Evolutionary conservation across 192 early-diverging fungal species (phyloP), one percentile per base, ranked within the genome.

Genomic region (Umbelopsis isabellina): DNA sequence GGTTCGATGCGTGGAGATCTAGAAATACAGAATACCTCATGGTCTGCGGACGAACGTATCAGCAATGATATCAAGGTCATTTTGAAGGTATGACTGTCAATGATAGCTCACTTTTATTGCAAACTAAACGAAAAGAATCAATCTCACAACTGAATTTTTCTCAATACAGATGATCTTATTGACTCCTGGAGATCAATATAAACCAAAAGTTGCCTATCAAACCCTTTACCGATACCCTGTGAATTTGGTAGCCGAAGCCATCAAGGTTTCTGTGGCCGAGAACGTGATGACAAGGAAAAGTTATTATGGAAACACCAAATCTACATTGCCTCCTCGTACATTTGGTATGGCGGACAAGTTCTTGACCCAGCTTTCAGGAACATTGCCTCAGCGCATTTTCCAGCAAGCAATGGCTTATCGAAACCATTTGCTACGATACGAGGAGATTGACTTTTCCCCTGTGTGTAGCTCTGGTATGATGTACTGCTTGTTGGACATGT

Each of bases 221-320:
- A 27, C 55, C 12, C 55, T 61, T 8, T 61, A 61, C 33, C 55
- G 55, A 61, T 61, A 61, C 30, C 55, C 55, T n/a, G 33, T 61
- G 25, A 30, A 61, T 27, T 30, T 61, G 1, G 55, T 61, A 5
- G 15, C 15, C 27, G 13, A 12, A 35, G 55, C 55, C 16, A 61
- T 35, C 13, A 30, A 33, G 13, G 30, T 27, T 1, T 61, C 55
- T 5, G 33, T 15, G 18, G 27, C 25, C 1, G 30, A 35, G 0
- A 61, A 61, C 33, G 25, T 61, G 7, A n/a, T 61, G 55, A 61
- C 55, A 12, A 35, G 30, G 18, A 30, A 15, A 35, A 61, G 25
- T 13, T 61, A 61, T 15, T 15, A 10, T 61, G 30, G 30, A 1
- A 61, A 61, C 15, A 61, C 12, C 9, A 61, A 61, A 61, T 35